Conservation (phyloP, 768 basidiomycete genomes). For the Phanerochaete sordida region DNA sequence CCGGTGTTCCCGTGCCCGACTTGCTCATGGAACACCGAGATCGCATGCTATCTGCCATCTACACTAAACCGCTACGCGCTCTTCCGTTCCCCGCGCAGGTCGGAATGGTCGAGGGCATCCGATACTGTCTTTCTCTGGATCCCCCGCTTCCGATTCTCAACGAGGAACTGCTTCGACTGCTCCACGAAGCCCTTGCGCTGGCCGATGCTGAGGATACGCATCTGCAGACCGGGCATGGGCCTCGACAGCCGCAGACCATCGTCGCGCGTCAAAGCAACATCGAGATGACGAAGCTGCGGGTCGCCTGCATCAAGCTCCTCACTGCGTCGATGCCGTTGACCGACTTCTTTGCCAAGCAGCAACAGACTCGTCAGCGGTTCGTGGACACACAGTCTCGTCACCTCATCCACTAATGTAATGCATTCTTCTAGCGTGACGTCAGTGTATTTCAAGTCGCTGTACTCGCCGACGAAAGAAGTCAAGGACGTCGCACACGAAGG, state of each 20-base stretch:
- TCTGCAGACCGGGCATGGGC: slow-evolving; percentile 68
- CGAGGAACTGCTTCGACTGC: slow-evolving; percentile 85
- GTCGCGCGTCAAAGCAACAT: slow-evolving; percentile 61
- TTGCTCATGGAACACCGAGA: slow-evolving; percentile 84
- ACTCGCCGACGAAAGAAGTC: slow-evolving; percentile 85
- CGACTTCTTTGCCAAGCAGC: slow-evolving; percentile 87
- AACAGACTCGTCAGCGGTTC: slow-evolving; percentile 81
- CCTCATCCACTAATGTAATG: not conserved
- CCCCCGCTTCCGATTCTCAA: slow-evolving; percentile 90
- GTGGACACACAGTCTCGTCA: slow-evolving; percentile 8
- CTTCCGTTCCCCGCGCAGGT: slow-evolving; percentile 94
- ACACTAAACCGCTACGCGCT: slow-evolving; percentile 94
- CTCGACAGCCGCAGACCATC: slow-evolving; percentile 41
- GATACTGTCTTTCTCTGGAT: slow-evolving; percentile 86
- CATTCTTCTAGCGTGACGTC: slow-evolving; percentile 70
- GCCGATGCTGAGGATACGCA: slow-evolving; percentile 95
- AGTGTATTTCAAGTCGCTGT: slow-evolving; percentile 98
- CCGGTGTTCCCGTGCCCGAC: slow-evolving; percentile 67
- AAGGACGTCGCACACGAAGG: slow-evolving; percentile 96
- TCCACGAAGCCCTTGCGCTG: slow-evolving; percentile 91
- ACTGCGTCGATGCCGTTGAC: slow-evolving; percentile 94
- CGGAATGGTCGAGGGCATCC: slow-evolving; percentile 95
- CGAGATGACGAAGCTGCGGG: slow-evolving; percentile 86
- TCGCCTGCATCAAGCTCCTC: slow-evolving; percentile 89
- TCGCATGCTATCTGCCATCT: slow-evolving; percentile 84